Conservation (phyloP, 805 yeast species). For the Pichia phayaonensis region DNA sequence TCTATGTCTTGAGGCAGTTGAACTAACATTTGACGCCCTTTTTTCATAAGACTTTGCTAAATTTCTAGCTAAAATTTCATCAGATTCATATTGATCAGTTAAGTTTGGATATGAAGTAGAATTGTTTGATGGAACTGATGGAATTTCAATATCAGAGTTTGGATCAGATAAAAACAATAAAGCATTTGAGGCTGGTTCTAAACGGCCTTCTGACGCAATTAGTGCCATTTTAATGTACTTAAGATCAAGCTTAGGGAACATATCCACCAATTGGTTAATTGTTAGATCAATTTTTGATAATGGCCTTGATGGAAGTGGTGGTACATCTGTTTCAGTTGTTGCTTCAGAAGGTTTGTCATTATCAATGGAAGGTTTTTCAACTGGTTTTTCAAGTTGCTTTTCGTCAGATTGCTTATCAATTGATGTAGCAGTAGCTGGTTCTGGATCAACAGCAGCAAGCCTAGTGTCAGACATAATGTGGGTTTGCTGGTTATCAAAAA, state of each 20-base stretch:
- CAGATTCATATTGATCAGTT: conserved; percentile 32
- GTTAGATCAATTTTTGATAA: not conserved
- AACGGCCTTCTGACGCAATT: conserved; percentile 74
- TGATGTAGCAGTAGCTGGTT: not conserved
- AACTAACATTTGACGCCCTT: conserved; percentile 9
- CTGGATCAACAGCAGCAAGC: not conserved
- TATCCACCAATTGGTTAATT: conserved; percentile 53
- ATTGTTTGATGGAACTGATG: conserved; percentile 19
- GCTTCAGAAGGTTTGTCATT: not conserved
- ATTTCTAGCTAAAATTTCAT: conserved; percentile 75
- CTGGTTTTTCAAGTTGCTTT: not conserved
- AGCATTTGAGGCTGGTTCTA: conserved; percentile 87
- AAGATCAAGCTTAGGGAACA: conserved; percentile 75
- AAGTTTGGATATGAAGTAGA: conserved; percentile 27
- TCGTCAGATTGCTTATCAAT: not conserved
- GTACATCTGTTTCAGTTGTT: not conserved
- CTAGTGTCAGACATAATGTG: not conserved
- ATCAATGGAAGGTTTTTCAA: not conserved
- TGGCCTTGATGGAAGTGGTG: conserved; percentile 4
- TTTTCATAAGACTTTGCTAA: conserved; percentile 56
- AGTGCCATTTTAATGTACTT: conserved; percentile 67
- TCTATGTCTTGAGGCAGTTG: not conserved
- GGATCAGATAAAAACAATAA: conserved; percentile 76
- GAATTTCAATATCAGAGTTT: conserved; percentile 44
- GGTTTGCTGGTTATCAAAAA: not conserved